Evolutionary conservation across 331 rosid genomes (phyloP).

Genomic region (Malus hybrid): DNA sequence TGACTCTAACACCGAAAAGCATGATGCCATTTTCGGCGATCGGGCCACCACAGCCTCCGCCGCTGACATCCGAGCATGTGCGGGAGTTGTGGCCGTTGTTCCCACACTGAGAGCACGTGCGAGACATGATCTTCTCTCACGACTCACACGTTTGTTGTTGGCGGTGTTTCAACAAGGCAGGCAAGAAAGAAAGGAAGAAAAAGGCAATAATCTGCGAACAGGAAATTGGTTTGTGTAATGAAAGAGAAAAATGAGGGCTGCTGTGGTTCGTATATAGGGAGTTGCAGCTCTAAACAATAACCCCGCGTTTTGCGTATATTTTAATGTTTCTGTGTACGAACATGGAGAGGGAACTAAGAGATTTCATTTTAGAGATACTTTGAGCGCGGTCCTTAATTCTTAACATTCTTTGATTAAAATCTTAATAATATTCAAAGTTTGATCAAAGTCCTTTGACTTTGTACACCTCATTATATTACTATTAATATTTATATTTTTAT

Average conservation of each 20-base stretch:
- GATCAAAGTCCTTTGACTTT: too few relatives aligned
- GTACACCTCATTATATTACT: too few relatives aligned
- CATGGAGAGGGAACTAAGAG: neutral
- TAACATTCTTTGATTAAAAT: too few relatives aligned
- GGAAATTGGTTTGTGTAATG: constrained; percentile 1
- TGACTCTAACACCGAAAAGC: constrained; percentile 72
- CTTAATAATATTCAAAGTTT: too few relatives aligned
- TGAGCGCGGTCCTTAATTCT: too few relatives aligned
- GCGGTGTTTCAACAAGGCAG: constrained; percentile 5
- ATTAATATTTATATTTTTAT: too few relatives aligned
- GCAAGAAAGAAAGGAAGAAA: neutral
- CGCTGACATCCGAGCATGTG: constrained; percentile 44
- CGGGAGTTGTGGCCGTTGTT: constrained; percentile 81
- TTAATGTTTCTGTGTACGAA: constrained; percentile 24
- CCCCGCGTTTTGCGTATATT: neutral
- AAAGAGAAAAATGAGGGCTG: constrained; percentile 20
- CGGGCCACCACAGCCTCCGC: constrained; percentile 2
- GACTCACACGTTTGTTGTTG: neutral
- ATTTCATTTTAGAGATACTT: too few relatives aligned
- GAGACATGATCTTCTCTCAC: constrained; percentile 33
- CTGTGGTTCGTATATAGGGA: constrained; percentile 23
- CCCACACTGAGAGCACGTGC: constrained; percentile 86
- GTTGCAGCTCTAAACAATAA: neutral
- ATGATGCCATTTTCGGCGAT: constrained; percentile 41
- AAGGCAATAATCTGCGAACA: neutral